Evolutionary conservation across 2,329 filamentous ascomycete genomes (phyloP), one percentile per base, ranked within the genome.

Genomic region (Ceratocystis colombiana): DNA sequence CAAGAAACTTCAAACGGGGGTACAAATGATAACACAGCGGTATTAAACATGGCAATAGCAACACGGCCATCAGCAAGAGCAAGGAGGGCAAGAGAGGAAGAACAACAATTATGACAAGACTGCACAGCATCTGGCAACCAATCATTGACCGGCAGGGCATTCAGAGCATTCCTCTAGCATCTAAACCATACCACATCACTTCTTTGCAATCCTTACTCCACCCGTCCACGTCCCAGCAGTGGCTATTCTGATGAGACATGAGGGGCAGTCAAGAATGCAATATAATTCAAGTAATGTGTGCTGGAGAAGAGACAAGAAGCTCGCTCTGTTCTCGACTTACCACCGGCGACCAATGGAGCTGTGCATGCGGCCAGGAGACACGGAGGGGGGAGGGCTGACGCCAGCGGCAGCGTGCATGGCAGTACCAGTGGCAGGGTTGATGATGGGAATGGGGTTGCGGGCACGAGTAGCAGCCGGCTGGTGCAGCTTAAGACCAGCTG

Each of bases 401-500:
- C 62, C 48, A 45, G 63, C 63, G 30, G 66, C 57, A 53, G 63
- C 63, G 66, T 90, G 87, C 80, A 96, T 88, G 73, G 85, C 84
- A 75, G 91, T 86, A 73, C 94, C 91, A 67, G 93, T 96, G 71
- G 84, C 89, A 65, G 94, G 94, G 81, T 99, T 96, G 77, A 97
- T 90, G 75, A 99, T 99, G 68, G 93, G 93, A 71, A 97, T 97
- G 73, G 94, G 90, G 76, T 96, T 97, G 77, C 91, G 90, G 67
- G 88, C 85, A 71, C 94, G 89, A 70, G 92, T 90, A 69, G 92
- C 90, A 69, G 92, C 83, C 68, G 92, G 90, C 80, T 96, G 93
- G 77, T 96, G 90, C 69, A 95, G 81, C 79, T 96, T 96, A 72
- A 93, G 72, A 80, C 77, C 85, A 69, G 78, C 77, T 68, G 81